phyloP scores from a whole-genome alignment of 345 rosid species.

The Bruguiera sexangula region DNA sequence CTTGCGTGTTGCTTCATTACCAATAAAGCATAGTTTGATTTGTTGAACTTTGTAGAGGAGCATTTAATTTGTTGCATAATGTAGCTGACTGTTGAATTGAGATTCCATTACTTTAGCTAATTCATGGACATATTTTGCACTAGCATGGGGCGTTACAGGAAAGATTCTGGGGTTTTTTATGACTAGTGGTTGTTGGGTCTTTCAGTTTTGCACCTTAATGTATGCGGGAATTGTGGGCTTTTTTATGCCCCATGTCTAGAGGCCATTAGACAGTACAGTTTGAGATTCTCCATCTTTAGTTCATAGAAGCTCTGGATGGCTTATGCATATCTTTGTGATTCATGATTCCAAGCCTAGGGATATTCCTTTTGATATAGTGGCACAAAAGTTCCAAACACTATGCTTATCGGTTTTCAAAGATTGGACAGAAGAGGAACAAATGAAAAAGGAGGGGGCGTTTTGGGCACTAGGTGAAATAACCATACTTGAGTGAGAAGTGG shows the following conservation, averaged over 20 bases:
- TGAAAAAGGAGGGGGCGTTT: too few species aligned
- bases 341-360: too few species aligned
- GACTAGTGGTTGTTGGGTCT: neutral
- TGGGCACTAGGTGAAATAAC: too few species aligned
- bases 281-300: neutral
- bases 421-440: too few species aligned
- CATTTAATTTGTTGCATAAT: neutral
- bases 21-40: neutral
- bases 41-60: neutral
- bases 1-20: constrained; percentile 1
- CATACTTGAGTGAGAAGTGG: too few species aligned
- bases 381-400: too few species aligned
- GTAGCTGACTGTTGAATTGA: neutral
- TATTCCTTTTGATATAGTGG: too few species aligned
- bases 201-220: neutral
- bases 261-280: neutral
- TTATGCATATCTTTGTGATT: too few species aligned
- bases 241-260: neutral
- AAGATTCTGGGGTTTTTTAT: neutral
- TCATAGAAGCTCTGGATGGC: neutral
- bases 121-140: neutral
- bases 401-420: too few species aligned
- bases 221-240: neutral
- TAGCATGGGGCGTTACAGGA: neutral
- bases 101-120: neutral